Base-by-base conservation (phyloP, 768 basidiomycete genomes). In the Russula vinacea region DNA sequence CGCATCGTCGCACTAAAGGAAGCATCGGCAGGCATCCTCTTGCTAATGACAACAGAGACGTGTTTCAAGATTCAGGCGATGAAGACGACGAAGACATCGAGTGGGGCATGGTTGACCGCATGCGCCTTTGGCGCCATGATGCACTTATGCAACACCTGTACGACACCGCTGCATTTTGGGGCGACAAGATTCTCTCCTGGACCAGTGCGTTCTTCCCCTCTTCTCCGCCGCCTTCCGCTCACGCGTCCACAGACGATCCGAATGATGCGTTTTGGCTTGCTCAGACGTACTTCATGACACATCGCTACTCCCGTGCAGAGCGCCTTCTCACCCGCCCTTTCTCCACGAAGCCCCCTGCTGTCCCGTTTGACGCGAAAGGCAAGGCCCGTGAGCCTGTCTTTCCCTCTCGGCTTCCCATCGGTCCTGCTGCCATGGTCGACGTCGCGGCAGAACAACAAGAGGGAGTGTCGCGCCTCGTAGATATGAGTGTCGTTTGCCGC, bases 231-330 rank as follows among this genome's bases (percentile, higher is more conserved):
- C 52, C 22, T 65, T 14, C 52, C 13, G 37, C 55, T 45, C 58
- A 64, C 29, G 17, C 44, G 40, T 53, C 7, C 22, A 24, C 70
- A 96, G 96, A 88, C 67, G 93, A 98, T 71, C 89, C 94, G 35
- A 97, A 98, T 73, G 97, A 99, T 75, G 97, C 94, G 14, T 98
- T 99, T 76, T 99, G 97, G 97, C 84, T 99, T 24, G 95, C 97
- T 3, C 97, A 99, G 74, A 93, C 91, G 0, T 94, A 94, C 75
- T 99, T 98, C 74, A 89, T 95, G 80, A 94, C 90, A 3, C 88
- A 95, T 70, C 92, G 97, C 65, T 98, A 96, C 76, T 88, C 93
- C 9, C 90, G 95, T 53, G 95, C 97, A 11, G 94, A 98, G 74
- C 84, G 89, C 52, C 80, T 99, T 32, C 82, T 99, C 52, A 94